phyloP scores from a whole-genome alignment of 1,284 basidiomycete genomes.

The Rhodotorula sp. region DNA sequence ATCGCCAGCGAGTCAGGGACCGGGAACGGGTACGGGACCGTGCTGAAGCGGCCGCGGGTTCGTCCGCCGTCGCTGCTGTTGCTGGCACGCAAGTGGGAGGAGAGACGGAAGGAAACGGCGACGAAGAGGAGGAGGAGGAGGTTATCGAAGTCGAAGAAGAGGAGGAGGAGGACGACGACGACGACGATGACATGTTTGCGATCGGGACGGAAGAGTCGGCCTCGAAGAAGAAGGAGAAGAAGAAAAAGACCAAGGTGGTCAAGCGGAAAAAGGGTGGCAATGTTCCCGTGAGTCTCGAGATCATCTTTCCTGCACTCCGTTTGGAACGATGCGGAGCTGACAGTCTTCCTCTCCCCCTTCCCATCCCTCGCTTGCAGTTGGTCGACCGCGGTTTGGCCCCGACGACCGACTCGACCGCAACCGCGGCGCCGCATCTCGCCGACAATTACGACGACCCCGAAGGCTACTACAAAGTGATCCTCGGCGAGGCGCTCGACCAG shows the following conservation, averaged over 20 bases:
- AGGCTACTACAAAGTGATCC: slow-evolving; percentile 91
- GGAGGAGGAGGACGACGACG: slow-evolving; percentile 60
- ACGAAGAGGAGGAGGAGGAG: slow-evolving; percentile 12
- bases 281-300: slow-evolving; percentile 21
- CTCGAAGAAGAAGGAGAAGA: slow-evolving; percentile 61
- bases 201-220: slow-evolving; percentile 57
- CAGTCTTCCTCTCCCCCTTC: not conserved
- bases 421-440: slow-evolving; percentile 44
- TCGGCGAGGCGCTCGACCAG: slow-evolving; percentile 89
- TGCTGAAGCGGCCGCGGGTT: slow-evolving; percentile 8
- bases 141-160: slow-evolving; percentile 19
- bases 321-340: not conserved
- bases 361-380: slow-evolving; percentile 6
- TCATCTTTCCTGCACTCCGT: not conserved
- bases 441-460: slow-evolving; percentile 73
- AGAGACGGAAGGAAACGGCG: slow-evolving; percentile 41
- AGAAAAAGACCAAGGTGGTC: slow-evolving; percentile 44
- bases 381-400: slow-evolving; percentile 32
- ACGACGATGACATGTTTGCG: slow-evolving; percentile 87
- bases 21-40: slow-evolving; percentile 8
- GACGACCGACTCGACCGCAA: slow-evolving; percentile 31
- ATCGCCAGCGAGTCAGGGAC: slow-evolving; percentile 54
- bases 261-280: slow-evolving; percentile 18
- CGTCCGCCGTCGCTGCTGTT: slow-evolving; percentile 10
- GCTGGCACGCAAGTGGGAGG: slow-evolving; percentile 60